Evolutionary conservation across 495 filamentous ascomycete species (phyloP), one percentile per base, ranked within the genome.

Genomic region (Jackrogersella minutella): DNA sequence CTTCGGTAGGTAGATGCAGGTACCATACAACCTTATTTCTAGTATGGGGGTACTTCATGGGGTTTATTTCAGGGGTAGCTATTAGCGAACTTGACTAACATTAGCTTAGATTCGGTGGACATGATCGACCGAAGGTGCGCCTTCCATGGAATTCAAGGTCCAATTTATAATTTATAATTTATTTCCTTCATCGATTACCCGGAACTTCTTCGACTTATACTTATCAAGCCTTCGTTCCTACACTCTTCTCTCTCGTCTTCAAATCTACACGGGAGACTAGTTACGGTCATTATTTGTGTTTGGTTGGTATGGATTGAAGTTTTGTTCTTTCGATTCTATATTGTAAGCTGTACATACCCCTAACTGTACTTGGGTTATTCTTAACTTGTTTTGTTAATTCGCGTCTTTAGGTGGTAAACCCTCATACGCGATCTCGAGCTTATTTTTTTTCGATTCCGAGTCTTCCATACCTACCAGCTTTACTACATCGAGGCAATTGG

Each of bases 101-200:
- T 59, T 49, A 41, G 49, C 47, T 66, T 44, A 56, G 52, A 46
- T 46, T 60, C 50, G 56, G 40, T 61, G 63, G 62, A 64, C 53
- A 44, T 26, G 44, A 65, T 52, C 21, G 14, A 58, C 62, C 53
- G 17, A 58, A 58, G 47, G 30, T 22, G 28, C 37, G 31, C 53
- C 61, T 36, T n/a, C n/a, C n/a, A n/a, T n/a, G n/a, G n/a, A n/a
- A n/a, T n/a, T n/a, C n/a, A n/a, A 46, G 26, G 26, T 30, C 26
- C 7, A 30, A 30, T 7, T 7, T 30, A 7, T 3, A 3, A 30
- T 30, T 30, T 7, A 30, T 30, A 30, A 30, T 30, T 3, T 3
- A 30, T 30, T 3, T 3, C 3, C 26, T 30, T 30, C 7, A 30
- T 14, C 3, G 24, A 30, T 17, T 3, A 5, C 10, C 3, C 4